Evolutionary conservation across 768 basidiomycete genomes (phyloP), one percentile per base, ranked within the genome.

Genomic region (Leccinum pellstonianum): DNA sequence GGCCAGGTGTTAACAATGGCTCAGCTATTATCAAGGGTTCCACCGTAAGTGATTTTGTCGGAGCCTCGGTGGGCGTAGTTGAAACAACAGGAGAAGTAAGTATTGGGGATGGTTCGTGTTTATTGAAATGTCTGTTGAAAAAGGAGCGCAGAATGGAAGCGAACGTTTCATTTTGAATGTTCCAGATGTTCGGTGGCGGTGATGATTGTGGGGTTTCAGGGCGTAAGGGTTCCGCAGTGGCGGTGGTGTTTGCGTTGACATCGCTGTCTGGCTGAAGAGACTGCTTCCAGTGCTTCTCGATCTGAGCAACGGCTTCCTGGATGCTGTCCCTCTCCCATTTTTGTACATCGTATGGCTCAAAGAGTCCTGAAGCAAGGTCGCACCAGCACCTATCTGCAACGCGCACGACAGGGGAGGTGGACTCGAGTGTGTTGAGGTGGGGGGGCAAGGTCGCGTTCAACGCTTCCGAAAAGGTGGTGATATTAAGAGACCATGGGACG

Each of bases 341-440:
- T 33, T 88, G 83, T 51, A 86, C 77, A 62, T 93, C 87, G 74
- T 86, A 92, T 7, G 90, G 87, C 62, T 88, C 85, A 65, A 93
- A 94, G 60, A 91, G 77, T 14, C 81, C 80, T 17, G 77, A 75
- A 19, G 85, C 82, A 60, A 92, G 77, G 66, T 93, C 91, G 64
- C 91, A 93, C 92, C 92, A 94, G 68, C 92, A 94, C 50, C 91
- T 84, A 65, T 93, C 92, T 4, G 81, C 79, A 3, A 90, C 80
- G 27, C 82, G 84, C 52, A 93, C 84, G 50, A 83, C 80, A 2
- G 80, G 73, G 0, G 87, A 87, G 5, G 83, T 63, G 11, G 82
- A 59, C 14, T 73, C 61, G 19, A 66, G 73, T 8, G 76, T 70
- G 12, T 74, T 62, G 64, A 80, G 78, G 56, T 77, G 74, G 19